Evolutionary conservation across 2,329 filamentous ascomycete species (phyloP), one percentile per base, ranked within the genome.

Genomic region (Phaeophleospora eucalypticola): DNA sequence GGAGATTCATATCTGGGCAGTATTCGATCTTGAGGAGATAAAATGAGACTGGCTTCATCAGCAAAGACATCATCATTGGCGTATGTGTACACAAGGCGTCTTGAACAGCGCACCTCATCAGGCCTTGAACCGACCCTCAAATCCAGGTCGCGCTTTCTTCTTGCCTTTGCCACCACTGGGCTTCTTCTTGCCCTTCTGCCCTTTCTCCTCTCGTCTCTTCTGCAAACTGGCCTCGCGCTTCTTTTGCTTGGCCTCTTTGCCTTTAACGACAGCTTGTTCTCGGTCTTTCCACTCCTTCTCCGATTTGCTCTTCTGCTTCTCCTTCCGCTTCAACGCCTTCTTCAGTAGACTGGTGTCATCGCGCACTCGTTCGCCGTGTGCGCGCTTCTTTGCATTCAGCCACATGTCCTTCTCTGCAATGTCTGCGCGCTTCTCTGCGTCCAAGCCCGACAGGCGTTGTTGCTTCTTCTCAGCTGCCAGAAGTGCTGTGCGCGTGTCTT

Each of bases 321-420:
- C 89, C 73, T 95, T 94, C 57, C 91, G 83, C 78, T 96, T 96
- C 57, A 97, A 75, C 0, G 90, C 87, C 76, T 95, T 96, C 77
- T 95, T 96, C 20, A 98, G 77, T 46, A 95, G 71, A 37, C 80
- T 82, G 53, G 89, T 88, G 66, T 95, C 89, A 63, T 97, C 89
- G 50, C 82, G 83, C 27, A 96, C 84, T 65, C 88, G 87, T 64
- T 95, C 90, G 40, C 93, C 93, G 66, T 95, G 87, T 1, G 86
- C 89, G 18, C 86, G 83, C 69, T 89, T 88, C 69, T 91, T 86
- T 2, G 93, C 93, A 39, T 87, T 91, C 49, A 96, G 76, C 93
- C 93, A 98, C 48, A 84, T 75, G 61, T 98, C 91, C 74, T 97
- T 97, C 69, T 96, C 88, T 51, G 89, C 83, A 36, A 97, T 84